Percentiles rank a stretch among this genome's conserved stretches.
Conservation (phyloP, 805 yeast species). For the Pichia thaimueangensis region DNA sequence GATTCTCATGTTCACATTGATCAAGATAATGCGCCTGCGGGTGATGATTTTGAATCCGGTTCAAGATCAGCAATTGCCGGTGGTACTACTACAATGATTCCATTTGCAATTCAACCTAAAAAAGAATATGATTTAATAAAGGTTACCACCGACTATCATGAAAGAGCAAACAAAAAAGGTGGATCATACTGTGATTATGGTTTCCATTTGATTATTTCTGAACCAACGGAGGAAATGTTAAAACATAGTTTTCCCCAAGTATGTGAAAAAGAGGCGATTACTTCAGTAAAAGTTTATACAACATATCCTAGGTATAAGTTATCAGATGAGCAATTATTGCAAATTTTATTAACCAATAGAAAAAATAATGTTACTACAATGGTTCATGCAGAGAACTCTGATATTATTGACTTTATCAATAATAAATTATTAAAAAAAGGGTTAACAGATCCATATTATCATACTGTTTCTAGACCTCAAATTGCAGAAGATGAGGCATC, state of each 20-base stretch:
- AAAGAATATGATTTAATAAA: slow-evolving; percentile 21
- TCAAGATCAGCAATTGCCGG: slow-evolving; percentile 41
- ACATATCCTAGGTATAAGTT: slow-evolving; percentile 38
- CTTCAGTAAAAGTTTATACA: slow-evolving; percentile 37
- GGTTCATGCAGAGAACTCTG: slow-evolving; percentile 46
- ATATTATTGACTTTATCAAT: slow-evolving; percentile 28
- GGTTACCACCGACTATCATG: slow-evolving; percentile 24
- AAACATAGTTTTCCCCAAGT: slow-evolving; percentile 27
- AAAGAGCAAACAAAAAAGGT: slow-evolving; percentile 9
- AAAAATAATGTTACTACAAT: slow-evolving; percentile 38
- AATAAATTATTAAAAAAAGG: slow-evolving; percentile 32
- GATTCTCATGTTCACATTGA: slow-evolving; percentile 43
- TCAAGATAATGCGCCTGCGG: slow-evolving; percentile 64
- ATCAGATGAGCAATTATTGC: slow-evolving; percentile 34
- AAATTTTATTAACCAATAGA: slow-evolving; percentile 33
- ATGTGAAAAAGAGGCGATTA: slow-evolving; percentile 29
- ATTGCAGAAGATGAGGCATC: slow-evolving; percentile 44
- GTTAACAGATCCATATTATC: slow-evolving; percentile 37
- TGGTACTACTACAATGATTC: slow-evolving; percentile 40
- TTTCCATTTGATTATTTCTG: slow-evolving; percentile 18
- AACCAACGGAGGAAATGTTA: slow-evolving; percentile 11
- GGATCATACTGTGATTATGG: slow-evolving; percentile 21
- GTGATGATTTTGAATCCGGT: slow-evolving; percentile 38
- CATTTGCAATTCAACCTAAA: slow-evolving; percentile 37
- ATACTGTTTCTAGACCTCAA: slow-evolving; percentile 38